Evolutionary conservation across 2,329 filamentous ascomycete species (phyloP).

Genomic region (Trichoderma hamatum): DNA sequence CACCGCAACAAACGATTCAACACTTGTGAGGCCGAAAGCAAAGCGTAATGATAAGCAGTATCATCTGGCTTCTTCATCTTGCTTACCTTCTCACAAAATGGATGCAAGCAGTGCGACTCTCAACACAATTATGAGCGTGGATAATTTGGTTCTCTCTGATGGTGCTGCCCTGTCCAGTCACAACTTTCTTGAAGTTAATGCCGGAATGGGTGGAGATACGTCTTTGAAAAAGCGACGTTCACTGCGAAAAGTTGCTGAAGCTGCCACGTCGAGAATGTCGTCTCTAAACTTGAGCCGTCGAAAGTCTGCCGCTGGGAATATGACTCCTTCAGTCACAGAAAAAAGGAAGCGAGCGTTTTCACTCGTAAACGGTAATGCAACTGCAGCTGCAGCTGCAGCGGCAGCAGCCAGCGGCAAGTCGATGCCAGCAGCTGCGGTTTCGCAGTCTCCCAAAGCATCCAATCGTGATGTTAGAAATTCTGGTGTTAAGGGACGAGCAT

Average conservation of each 20-base stretch:
- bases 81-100: slow-evolving; percentile 43
- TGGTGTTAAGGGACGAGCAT: slow-evolving; percentile 28
- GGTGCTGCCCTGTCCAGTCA: not conserved
- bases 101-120: slow-evolving; percentile 52
- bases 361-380: not conserved
- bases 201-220: not conserved
- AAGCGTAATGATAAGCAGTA: slow-evolving; percentile 28
- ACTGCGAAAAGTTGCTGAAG: slow-evolving; percentile 19
- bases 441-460: not conserved
- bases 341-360: slow-evolving; percentile 10
- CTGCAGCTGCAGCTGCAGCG: not conserved
- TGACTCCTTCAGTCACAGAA: not conserved
- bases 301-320: slow-evolving; percentile 24
- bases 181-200: not conserved
- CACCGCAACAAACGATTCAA: not conserved
- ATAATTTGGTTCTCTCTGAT: slow-evolving; percentile 42
- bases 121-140: slow-evolving; percentile 55
- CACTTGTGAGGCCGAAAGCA: not conserved
- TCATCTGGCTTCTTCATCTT: slow-evolving; percentile 41
- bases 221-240: slow-evolving; percentile 23
- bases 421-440: not conserved
- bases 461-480: slow-evolving; percentile 14
- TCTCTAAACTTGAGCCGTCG: slow-evolving; percentile 19
- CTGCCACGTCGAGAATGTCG: slow-evolving; percentile 18
- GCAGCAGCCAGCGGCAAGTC: not conserved